Evolutionary conservation across 75 land plant genomes (phyloP), one percentile per base, ranked within the genome.

Genomic region (Azolla pinnata): DNA sequence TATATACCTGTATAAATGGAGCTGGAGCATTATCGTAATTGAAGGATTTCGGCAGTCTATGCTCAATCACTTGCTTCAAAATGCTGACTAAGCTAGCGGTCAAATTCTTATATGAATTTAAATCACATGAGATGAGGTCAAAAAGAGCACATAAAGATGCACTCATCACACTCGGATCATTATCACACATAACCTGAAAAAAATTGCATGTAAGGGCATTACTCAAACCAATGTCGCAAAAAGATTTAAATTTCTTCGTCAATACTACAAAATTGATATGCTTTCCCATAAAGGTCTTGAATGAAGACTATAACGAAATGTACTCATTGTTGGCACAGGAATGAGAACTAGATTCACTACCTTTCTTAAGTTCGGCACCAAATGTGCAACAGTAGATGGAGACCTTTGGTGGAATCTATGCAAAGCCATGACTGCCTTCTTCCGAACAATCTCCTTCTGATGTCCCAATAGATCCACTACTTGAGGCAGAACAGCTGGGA

Each of bases 11-110:
- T 56, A 92, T 75, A 46, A 92, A 92, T 28, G 97, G 97, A 45
- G 97, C 97, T 21, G 97, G 97, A 85, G 87, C 90, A 40, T 80
- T 86, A 78, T 80, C 96, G 60, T 92, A 92, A 60, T 88, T 96
- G 64, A 85, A 92, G 40, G 62, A 38, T 71, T 87, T 92, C 1
- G 95, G 95, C 24, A 92, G 66, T 61, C 83, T 85, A 30, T 79
- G 83, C 54, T 92, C 97, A 8, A 79, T 77, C 17, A 86, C 89
- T 85, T 92, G 97, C 67, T 92, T 92, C 31, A 92, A 82, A 70
- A 92, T 92, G 72, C 74, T 85, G 16, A 92, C 97, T 77, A 88
- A 81, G 60, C 86, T 88, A 7, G 69, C 59, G 0, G 85, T 78
- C 56, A 88, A 60, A 60, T 88, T 77, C 45, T 85, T 92, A 69